These are phyloP conservation scores for Colletotrichum destructivum DNA, from an alignment of 2,329 filamentous ascomycete species.

Conservation along the genomic window DNA sequence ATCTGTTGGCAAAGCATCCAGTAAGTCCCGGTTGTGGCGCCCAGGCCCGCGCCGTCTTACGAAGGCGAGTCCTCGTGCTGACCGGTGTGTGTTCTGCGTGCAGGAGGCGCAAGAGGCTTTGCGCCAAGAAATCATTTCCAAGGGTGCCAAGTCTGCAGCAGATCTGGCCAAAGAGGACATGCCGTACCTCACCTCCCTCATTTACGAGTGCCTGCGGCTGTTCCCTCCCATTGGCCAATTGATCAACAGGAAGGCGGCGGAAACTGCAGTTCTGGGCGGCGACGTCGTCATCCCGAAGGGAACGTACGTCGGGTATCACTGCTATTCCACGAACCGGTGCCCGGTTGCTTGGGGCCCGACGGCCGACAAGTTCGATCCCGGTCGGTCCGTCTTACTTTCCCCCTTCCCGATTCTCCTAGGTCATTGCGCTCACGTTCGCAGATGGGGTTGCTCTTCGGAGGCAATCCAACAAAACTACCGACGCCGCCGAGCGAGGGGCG, in stretches of 20 bases:
- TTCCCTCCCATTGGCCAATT: conserved; percentile 65
- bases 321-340: conserved; percentile 57
- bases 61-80: background rate
- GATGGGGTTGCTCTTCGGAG: conserved; percentile 54
- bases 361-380: conserved; percentile 55
- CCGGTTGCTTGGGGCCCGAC: conserved; percentile 50
- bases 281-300: conserved; percentile 53
- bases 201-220: conserved; percentile 63
- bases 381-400: conserved; percentile 43
- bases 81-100: conserved; percentile 4
- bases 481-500: conserved; percentile 53
- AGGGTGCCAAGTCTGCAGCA: conserved; percentile 29
- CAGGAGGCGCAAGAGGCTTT: conserved; percentile 51
- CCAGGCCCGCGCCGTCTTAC: conserved; percentile 14
- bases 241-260: conserved; percentile 59
- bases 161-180: conserved; percentile 50
- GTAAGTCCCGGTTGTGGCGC: conserved; percentile 37
- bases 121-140: conserved; percentile 49
- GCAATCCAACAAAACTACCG: conserved; percentile 54
- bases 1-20: conserved; percentile 53
- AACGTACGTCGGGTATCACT: conserved; percentile 59
- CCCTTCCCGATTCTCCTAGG: background rate
- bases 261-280: conserved; percentile 46
- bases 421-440: conserved; percentile 1
- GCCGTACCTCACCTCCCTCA: conserved; percentile 59